Evolutionary conservation across 2,329 filamentous ascomycete genomes (phyloP).

Genomic region (Cladosporium sp.): DNA sequence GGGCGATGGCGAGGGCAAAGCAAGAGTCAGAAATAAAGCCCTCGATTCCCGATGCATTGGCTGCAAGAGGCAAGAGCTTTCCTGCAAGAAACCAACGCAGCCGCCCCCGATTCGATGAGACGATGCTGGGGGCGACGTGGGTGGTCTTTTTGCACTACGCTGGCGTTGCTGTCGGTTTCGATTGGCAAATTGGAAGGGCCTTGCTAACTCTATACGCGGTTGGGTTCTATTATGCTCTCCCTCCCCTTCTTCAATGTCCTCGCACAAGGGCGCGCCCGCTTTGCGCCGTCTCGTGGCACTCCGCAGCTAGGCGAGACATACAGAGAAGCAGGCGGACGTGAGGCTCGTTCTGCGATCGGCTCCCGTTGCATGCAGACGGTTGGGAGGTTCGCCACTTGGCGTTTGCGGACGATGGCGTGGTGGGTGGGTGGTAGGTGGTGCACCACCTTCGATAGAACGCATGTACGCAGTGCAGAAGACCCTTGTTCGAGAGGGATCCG

Average conservation of each 20-base stretch:
- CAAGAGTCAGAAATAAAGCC: not conserved
- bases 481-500: conserved; percentile 15
- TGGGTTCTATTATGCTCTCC: not conserved
- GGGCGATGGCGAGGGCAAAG: not conserved
- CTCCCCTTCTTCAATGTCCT: conserved; percentile 3
- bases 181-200: conserved; percentile 1
- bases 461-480: not conserved
- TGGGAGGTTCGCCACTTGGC: not conserved
- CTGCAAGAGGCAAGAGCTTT: conserved; percentile 12
- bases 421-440: not conserved
- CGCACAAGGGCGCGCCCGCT: conserved; percentile 4
- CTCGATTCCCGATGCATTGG: conserved; percentile 5
- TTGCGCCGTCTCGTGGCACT: conserved; percentile 15
- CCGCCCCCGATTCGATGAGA: not conserved
- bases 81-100: not conserved
- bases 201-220: not conserved
- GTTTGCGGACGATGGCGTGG: not conserved
- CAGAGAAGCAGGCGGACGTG: not conserved
- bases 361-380: conserved; percentile 7
- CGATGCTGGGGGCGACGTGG: not conserved
- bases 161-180: conserved; percentile 1
- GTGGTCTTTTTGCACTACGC: not conserved
- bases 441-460: not conserved
- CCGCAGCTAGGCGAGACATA: conserved; percentile 16
- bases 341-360: conserved; percentile 11